Base-by-base conservation (phyloP, 192 early-diverging fungal genomes). In the Spizellomyces punctatus region DNA sequence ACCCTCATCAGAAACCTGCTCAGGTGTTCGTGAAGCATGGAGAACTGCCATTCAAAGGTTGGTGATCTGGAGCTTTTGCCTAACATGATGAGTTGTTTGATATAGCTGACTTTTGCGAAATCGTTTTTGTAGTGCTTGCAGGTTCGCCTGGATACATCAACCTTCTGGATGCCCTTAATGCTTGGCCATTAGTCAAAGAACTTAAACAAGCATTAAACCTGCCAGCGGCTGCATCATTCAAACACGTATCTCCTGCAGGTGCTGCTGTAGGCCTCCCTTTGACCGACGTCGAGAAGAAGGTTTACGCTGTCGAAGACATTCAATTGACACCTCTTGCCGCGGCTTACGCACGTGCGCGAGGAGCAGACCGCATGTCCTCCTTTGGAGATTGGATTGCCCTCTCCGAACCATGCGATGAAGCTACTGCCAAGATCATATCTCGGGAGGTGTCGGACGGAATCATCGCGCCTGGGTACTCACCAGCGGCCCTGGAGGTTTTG, bases 311-410 rank as follows among this genome's bases (percentile, higher is more conserved):
- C 10, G 91, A 97, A 73, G 94, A 94, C 71, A 74, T 95, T 54
- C 78, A 88, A 7, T 86, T 99, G 58, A 85, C 92, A 27, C 94
- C 95, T 43, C 85, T 96, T 45, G 95, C 96, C 43, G 79, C 82
- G 43, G 97, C 97, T 12, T 99, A 99, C 78, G 96, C 97, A 49
- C 93, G 97, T 73, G 97, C 97, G 19, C 92, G 97, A 66, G 97
- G 97, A 50, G 95, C 96, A 54, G 97, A 99, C 79, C 93, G 97
- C 78, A 99, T 99, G 97, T 95, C 93, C 66, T 96, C 94, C 21
- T 99, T 99, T 67, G 97, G 97, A 76, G 97, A 99, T 82, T 99
- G 95, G 91, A 95, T 97, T 62, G 97, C 96, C 48, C 83, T 99
- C 43, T 92, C 91, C 58, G 92, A 94, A 75, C 86, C 73, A 27